phyloP scores from a whole-genome alignment of 768 basidiomycete genomes.

The Megacollybia marginata region DNA sequence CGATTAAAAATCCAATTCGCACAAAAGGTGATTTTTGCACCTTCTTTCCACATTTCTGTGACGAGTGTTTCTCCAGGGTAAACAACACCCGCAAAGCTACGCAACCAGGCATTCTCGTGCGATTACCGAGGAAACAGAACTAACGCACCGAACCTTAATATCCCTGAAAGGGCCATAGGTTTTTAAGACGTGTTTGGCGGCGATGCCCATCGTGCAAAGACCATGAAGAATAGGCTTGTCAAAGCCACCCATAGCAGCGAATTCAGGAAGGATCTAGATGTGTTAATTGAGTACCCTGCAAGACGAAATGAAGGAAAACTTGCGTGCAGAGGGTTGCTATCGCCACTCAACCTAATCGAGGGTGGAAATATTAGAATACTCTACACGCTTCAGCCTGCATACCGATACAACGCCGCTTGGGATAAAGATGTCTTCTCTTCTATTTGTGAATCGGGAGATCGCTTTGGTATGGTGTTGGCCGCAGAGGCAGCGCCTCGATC shows the following conservation, averaged over 20 bases:
- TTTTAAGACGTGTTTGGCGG: conserved; percentile 88
- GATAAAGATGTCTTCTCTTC: conserved; percentile 80
- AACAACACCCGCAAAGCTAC: conserved; percentile 84
- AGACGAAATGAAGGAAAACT: conserved; percentile 15
- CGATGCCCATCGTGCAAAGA: conserved; percentile 87
- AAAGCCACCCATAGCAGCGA: conserved; percentile 93
- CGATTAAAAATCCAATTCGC: conserved; percentile 22
- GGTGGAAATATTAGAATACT: conserved; percentile 1
- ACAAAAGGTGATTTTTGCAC: conserved; percentile 87
- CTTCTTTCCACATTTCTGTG: conserved; percentile 99
- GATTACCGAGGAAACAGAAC: background rate
- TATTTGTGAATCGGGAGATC: conserved; percentile 75
- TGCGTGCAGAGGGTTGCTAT: conserved; percentile 86
- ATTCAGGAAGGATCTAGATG: conserved; percentile 79
- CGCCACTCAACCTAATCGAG: conserved; percentile 72
- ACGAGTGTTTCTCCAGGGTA: conserved; percentile 94
- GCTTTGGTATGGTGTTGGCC: conserved; percentile 70
- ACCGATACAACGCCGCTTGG: conserved; percentile 94
- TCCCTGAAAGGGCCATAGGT: conserved; percentile 80
- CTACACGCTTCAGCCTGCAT: conserved; percentile 10
- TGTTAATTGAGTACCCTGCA: background rate
- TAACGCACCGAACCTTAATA: conserved; percentile 87
- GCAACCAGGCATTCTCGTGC: background rate
- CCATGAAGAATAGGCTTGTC: conserved; percentile 86
- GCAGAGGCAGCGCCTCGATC: conserved; percentile 90